Evolutionary conservation across 805 yeast genomes (phyloP).

Genomic region (Yarrowia alimentaria): DNA sequence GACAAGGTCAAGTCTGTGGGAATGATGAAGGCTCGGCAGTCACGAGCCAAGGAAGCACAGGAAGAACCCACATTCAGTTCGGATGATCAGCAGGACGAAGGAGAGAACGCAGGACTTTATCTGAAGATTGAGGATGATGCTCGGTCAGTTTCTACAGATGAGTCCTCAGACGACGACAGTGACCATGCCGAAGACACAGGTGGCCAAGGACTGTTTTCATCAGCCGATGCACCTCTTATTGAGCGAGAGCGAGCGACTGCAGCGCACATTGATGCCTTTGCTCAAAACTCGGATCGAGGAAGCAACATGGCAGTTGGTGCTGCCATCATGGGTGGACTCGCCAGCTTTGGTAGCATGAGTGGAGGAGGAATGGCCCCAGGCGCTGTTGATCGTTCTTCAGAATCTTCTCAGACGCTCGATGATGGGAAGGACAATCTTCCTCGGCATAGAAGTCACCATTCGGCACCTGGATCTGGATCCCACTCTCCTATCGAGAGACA

Average conservation of each 20-base stretch:
- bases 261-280: constrained; percentile 6
- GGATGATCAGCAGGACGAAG: no score
- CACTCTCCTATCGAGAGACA: no score
- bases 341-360: constrained; percentile 11
- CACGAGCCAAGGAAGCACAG: constrained; percentile 6
- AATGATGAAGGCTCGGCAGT: constrained; percentile 12
- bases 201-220: no score
- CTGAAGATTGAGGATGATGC: constrained; percentile 2
- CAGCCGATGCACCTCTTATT: background rate
- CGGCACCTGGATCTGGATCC: constrained; percentile 28
- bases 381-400: constrained; percentile 9
- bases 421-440: constrained; percentile 12
- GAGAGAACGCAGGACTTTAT: no score
- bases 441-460: no score
- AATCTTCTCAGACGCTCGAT: constrained; percentile 14
- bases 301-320: constrained; percentile 8
- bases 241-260: constrained; percentile 16
- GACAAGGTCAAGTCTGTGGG: constrained; percentile 19
- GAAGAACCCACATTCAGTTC: background rate
- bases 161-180: constrained; percentile 27
- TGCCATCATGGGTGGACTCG: constrained; percentile 10
- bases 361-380: constrained; percentile 28
- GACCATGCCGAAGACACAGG: no score
- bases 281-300: constrained; percentile 12
- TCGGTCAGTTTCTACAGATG: constrained; percentile 1